Evolutionary conservation across 2,329 filamentous ascomycete genomes (phyloP).

Genomic region (Colletotrichum sp.): DNA sequence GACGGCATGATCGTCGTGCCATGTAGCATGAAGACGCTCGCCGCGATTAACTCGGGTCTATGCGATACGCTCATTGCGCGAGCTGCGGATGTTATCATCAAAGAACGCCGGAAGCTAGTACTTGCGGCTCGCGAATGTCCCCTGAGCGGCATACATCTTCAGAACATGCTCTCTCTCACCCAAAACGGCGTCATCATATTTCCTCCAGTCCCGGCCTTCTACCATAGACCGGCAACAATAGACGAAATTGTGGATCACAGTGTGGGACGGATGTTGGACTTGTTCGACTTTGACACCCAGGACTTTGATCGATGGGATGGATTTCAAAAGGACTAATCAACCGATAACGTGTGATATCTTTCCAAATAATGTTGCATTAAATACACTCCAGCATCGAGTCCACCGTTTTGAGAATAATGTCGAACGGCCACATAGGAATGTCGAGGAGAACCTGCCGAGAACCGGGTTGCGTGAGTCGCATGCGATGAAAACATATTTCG

Average conservation of each 20-base stretch:
- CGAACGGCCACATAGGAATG: background rate
- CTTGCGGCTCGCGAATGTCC: constrained; percentile 49
- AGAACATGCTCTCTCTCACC: constrained; percentile 47
- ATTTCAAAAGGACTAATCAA: constrained; percentile 10
- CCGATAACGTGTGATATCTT: background rate
- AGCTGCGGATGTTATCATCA: constrained; percentile 50
- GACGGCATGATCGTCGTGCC: constrained; percentile 54
- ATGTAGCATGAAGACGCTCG: constrained; percentile 54
- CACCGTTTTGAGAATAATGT: background rate
- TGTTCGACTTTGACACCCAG: constrained; percentile 45
- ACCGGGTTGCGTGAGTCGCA: background rate
- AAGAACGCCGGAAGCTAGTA: constrained; percentile 45
- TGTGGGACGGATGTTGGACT: constrained; percentile 50
- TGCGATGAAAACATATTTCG: background rate
- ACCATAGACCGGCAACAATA: constrained; percentile 41
- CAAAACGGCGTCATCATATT: constrained; percentile 45
- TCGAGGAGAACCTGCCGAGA: background rate
- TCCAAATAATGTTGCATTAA: background rate
- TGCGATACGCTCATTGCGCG: constrained; percentile 50
- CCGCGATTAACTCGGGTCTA: constrained; percentile 43
- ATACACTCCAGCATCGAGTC: background rate
- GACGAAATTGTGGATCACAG: constrained; percentile 49
- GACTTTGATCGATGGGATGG: constrained; percentile 44
- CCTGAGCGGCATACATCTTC: constrained; percentile 49
- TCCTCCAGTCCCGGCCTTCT: constrained; percentile 49